phyloP scores from a whole-genome alignment of 2,329 filamentous ascomycete genomes.

The Tolypocladium tropicale region DNA sequence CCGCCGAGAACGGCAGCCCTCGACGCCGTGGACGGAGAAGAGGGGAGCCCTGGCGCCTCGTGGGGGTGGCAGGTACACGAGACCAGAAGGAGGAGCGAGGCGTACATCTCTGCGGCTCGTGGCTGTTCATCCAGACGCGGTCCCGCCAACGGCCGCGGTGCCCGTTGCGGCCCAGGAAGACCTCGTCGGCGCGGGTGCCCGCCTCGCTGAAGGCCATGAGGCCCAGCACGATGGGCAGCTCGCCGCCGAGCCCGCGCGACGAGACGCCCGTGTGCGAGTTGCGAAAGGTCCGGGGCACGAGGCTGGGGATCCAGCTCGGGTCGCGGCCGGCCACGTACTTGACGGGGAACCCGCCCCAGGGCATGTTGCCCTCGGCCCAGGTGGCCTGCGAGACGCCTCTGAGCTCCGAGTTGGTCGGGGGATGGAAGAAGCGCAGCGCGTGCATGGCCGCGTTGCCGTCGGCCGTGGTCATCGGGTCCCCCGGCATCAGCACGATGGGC shows the following conservation, averaged over 20 bases:
- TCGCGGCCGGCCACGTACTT: constrained; percentile 20
- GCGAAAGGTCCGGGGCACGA: constrained; percentile 22
- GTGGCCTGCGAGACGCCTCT: constrained; percentile 19
- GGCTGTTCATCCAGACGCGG: constrained; percentile 11
- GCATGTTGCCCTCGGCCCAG: constrained; percentile 9
- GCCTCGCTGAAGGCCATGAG: constrained; percentile 25
- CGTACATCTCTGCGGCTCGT: constrained; percentile 16
- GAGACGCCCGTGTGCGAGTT: constrained; percentile 3
- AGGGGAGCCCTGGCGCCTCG: too few relatives aligned
- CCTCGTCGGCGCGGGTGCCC: constrained; percentile 5
- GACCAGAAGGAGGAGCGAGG: constrained; percentile 1
- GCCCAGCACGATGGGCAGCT: constrained; percentile 26
- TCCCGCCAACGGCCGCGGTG: constrained; percentile 13
- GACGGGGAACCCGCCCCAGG: constrained; percentile 3
- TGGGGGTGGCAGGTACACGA: too few relatives aligned
- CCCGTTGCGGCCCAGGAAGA: constrained; percentile 13
- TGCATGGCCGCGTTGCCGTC: constrained; percentile 11
- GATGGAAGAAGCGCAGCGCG: constrained; percentile 18
- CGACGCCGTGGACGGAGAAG: not conserved
- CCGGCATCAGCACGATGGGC: constrained; percentile 20
- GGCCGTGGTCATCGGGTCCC: constrained; percentile 7
- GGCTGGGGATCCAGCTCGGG: constrained; percentile 26
- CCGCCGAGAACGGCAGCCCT: not conserved
- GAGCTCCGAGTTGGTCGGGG: not conserved
- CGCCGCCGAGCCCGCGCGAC: constrained; percentile 25